A percentile compares a stretch with the other conserved stretches of the same genome.
phyloP scores from a whole-genome alignment of 2,329 filamentous ascomycete species.

The Stagonosporopsis tanaceti region DNA sequence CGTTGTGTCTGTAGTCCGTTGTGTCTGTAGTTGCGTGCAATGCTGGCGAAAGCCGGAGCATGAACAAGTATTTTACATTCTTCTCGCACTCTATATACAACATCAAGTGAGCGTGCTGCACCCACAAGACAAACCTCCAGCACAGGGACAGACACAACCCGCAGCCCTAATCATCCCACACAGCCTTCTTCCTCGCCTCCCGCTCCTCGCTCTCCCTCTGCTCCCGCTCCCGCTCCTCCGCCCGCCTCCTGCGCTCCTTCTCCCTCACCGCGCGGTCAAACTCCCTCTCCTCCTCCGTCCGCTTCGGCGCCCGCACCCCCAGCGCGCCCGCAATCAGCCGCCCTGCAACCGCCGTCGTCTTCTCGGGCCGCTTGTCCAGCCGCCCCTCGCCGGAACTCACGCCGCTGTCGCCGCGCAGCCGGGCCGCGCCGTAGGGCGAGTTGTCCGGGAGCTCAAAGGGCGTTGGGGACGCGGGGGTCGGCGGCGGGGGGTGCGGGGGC shows the following conservation, averaged over 20 bases:
- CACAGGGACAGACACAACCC: not conserved
- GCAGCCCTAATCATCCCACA: slow-evolving; percentile 74
- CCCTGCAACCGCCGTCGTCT: slow-evolving; percentile 89
- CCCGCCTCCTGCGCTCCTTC: slow-evolving; percentile 80
- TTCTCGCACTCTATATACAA: slow-evolving; percentile 12
- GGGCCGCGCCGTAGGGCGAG: slow-evolving; percentile 25
- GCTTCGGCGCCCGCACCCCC: slow-evolving; percentile 79
- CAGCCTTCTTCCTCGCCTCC: slow-evolving; percentile 79
- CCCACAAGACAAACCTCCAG: not conserved
- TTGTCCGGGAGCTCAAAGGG: slow-evolving; percentile 45
- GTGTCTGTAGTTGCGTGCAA: not conserved
- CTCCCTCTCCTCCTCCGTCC: slow-evolving; percentile 86
- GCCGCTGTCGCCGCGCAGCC: slow-evolving; percentile 33
- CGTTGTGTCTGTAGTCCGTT: too few species aligned
- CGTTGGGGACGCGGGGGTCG: slow-evolving; percentile 46
- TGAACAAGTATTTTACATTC: slow-evolving; percentile 1
- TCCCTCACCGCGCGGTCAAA: slow-evolving; percentile 85
- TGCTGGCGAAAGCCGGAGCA: not conserved
- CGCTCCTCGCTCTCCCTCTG: slow-evolving; percentile 68
- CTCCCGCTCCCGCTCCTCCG: slow-evolving; percentile 74
- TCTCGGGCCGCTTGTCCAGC: slow-evolving; percentile 72
- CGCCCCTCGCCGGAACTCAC: slow-evolving; percentile 20
- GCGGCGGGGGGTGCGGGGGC: slow-evolving; percentile 43
- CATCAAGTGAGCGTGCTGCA: slow-evolving; percentile 2
- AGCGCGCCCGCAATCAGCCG: slow-evolving; percentile 89